Evolutionary conservation across 192 early-diverging fungal species (phyloP), one percentile per base, ranked within the genome.

Genomic region (Lobosporangium transversale): DNA sequence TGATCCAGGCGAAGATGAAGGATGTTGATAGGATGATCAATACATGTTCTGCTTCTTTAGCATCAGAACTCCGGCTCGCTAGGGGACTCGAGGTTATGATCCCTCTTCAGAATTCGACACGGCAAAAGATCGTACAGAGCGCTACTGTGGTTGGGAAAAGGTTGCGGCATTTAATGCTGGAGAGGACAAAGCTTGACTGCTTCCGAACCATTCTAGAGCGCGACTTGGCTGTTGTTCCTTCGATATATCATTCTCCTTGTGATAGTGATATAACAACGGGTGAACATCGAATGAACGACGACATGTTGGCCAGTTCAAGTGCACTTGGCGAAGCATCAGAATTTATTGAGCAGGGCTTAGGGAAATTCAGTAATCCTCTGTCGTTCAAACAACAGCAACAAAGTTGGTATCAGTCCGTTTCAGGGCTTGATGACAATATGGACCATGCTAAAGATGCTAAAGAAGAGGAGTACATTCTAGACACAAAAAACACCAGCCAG

Each of bases 151-250:
- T 90, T 1, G 86, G 87, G 1, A 79, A 76, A 55, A 74, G 81
- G 26, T 68, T 94, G 24, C 81, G 81, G 56, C 80, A 83, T 21
- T 80, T 87, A 18, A 87, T 88, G 36, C 55, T 94, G 36, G 64
- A 80, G n/a, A 70, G 90, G 40, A 88, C 85, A 45, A 80, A 88
- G 30, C 65, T 92, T 21, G 85, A 87, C 18, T 94, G 92, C 57
- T 94, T 91, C 80, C 84, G 88, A 12, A 89, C 90, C 32, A 86
- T 91, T 51, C 44, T 94, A 24, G 88, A 92, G 62, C 73, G 73
- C n/a, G 73, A 76, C 33, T 33, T 76, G 36, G 64, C 73, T 2
- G 51, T 76, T 4, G 48, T 76, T 4, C 44, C 58, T 6, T 24
- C 68, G 3, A 21, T 18, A 4, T 10, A 14, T 26, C 4, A 51